Base-by-base conservation (phyloP, 2,329 filamentous ascomycete species). In the Diplodia seriata region DNA sequence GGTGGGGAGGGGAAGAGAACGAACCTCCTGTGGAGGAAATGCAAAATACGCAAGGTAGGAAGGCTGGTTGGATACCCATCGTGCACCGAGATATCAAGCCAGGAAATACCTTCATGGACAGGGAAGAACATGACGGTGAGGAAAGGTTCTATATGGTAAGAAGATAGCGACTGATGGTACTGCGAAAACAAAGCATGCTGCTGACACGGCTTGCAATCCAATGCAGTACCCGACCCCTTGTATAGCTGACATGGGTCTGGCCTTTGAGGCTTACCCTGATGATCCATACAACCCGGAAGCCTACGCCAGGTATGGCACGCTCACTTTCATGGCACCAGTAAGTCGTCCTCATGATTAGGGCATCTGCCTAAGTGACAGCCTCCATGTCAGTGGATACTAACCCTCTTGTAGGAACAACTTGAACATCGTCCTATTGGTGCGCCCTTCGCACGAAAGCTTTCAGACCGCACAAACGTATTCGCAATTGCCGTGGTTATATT, bases 381-480 rank as follows among this genome's bases (percentile, higher is more conserved):
- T 47, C 43, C 14, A 20, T 47, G 9, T 20, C 8, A 20, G 18
- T 20, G 18, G 43, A 11, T 47, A 5, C 43, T 47, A 3, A 47
- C 8, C 9, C 14, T 23, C n/a, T 12, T 26, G n/a, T 11, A 57
- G 54, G 57, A 62, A 20, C 57, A 62, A 49, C 0, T 8, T 23
- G 3, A 1, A 1, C 26, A 33, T 12, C 40, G 40, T 12, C 57
- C 57, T n/a, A 4, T 62, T 26, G 40, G 26, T 20, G 29, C 11
- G 11, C 26, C 26, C 15, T 31, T 18, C 40, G 40, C 38, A 4
- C 40, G 23, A 7, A 36, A 62, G 29, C 40, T 62, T 20, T 62
- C 57, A 18, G 57, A 62, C 40, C 57, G 57, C 18, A 62, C 57
- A 2, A 62, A 62, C 18, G 57, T 62, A 8, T 62, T 33, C 40